Evolutionary conservation across 208 protist genomes (phyloP).

Genomic region (Spongospora subterranea): DNA sequence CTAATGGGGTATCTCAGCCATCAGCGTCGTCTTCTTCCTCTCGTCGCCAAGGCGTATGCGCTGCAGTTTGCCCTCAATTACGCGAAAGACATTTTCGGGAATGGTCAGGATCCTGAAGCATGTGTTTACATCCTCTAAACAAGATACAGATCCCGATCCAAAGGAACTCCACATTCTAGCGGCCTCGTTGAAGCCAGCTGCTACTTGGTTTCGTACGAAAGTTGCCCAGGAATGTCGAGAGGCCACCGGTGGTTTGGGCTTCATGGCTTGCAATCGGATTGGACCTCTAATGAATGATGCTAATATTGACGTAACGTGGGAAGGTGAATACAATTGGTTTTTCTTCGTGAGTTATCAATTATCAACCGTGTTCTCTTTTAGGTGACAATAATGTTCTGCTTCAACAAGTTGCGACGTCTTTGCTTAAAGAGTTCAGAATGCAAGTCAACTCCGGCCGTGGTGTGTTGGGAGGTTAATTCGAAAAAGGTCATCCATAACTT

Average conservation of each 20-base stretch:
- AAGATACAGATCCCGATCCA: slow-evolving; percentile 27
- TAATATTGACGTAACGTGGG: slow-evolving; percentile 45
- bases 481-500: no score
- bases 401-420: slow-evolving; percentile 14
- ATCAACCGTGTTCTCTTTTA: not conserved
- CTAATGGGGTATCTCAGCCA: slow-evolving; percentile 28
- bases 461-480: no score
- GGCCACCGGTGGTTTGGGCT: slow-evolving; percentile 8
- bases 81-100: not conserved
- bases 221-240: slow-evolving; percentile 18
- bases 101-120: not conserved
- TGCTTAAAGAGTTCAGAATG: slow-evolving; percentile 29
- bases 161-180: slow-evolving; percentile 49
- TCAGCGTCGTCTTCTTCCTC: slow-evolving; percentile 49
- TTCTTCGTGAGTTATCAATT: not conserved
- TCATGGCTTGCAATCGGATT: slow-evolving; percentile 19
- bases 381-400: not conserved
- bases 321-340: slow-evolving; percentile 31
- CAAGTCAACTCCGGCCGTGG: slow-evolving; percentile 16
- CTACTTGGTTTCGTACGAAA: slow-evolving; percentile 34
- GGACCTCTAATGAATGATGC: slow-evolving; percentile 21
- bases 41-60: slow-evolving; percentile 42
- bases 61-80: slow-evolving; percentile 45
- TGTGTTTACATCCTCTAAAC: not conserved
- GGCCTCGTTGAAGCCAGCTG: slow-evolving; percentile 13